Evolutionary conservation across 331 rosid species (phyloP), one percentile per base, ranked within the genome.

Genomic region (Arachis monticola): DNA sequence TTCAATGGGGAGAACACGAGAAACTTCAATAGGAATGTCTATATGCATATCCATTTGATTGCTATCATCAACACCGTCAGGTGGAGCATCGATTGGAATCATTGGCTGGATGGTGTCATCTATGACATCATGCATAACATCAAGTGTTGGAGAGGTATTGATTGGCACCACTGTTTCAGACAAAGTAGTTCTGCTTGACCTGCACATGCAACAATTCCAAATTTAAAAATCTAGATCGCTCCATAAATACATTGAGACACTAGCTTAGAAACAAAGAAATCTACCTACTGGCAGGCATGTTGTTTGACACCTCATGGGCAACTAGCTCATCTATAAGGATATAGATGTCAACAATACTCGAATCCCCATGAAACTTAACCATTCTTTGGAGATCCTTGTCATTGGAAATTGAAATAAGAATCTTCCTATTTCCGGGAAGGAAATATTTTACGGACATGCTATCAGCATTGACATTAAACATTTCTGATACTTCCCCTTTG

Each of bases 381-480:
- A 95, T 95, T 35, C 97, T 93, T 61, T 90, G 97, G 82, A 95
- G 80, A 81, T 95, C 99, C 87, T 92, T 92, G 76, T 92, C 99
- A 77, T 90, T 92, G 5, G 99, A 95, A 42, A 92, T 81, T 2
- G 97, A 86, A 53, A 95, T 95, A 45, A 92, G 97, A 40, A 97
- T 95, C 85, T 79, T 95, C 89, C 85, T 92, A 70, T 95, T 90
- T 5, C 92, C 93, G 0, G 99, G 99, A 74, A 95, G 97, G 71
- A 95, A 90, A 83, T 95, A 95, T 88, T 92, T 95, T 77, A 95
- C 75, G 51, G 74, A 66, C 92, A 95, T 85, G 12, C 85, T 84
- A 35, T 85, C 87, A 8, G 60, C 79, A 73, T 77, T 81, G 73
- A 87, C 90, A 31, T 64, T 85, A 73, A 95, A 92, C 86, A 77